Conservation (phyloP, 768 basidiomycete genomes). For the Mycena metata region DNA sequence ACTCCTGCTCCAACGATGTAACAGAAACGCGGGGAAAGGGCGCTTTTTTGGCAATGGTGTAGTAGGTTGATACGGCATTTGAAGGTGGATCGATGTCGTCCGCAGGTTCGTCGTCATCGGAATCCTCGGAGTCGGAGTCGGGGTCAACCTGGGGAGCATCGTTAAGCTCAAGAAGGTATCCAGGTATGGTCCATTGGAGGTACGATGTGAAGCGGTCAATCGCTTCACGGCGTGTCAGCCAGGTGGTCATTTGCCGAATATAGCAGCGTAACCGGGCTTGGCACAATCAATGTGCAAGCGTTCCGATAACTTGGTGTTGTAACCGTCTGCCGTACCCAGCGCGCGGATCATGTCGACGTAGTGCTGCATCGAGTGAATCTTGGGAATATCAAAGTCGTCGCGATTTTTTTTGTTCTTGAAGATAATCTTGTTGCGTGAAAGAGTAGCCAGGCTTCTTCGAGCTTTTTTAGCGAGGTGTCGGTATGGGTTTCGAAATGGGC, state of each 20-base stretch:
- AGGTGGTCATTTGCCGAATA: conserved; percentile 51
- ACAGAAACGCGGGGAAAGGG: conserved; percentile 25
- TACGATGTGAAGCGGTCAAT: conserved; percentile 19
- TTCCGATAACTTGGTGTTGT: conserved; percentile 49
- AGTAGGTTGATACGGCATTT: not conserved
- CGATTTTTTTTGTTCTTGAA: conserved; percentile 41
- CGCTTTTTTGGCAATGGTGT: conserved; percentile 32
- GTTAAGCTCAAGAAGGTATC: too few relatives aligned
- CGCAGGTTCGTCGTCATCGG: too few relatives aligned
- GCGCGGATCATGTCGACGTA: conserved; percentile 45
- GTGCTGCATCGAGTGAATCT: conserved; percentile 48
- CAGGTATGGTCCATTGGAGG: not conserved
- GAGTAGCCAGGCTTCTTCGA: conserved; percentile 39
- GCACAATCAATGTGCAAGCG: conserved; percentile 56
- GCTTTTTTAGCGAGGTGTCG: conserved; percentile 37
- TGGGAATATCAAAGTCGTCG: conserved; percentile 53
- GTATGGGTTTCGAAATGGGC: conserved; percentile 20
- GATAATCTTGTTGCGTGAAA: conserved; percentile 48
- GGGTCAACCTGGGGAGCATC: too few relatives aligned
- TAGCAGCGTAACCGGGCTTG: conserved; percentile 47
- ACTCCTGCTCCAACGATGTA: conserved; percentile 26
- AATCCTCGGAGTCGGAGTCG: too few relatives aligned
- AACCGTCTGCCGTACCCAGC: conserved; percentile 44
- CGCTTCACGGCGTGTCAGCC: conserved; percentile 49
- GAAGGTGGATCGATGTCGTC: too few relatives aligned